These are phyloP conservation scores for Penicillium sp. DNA, from an alignment of 2,329 filamentous ascomycete species.

Conservation along the genomic window DNA sequence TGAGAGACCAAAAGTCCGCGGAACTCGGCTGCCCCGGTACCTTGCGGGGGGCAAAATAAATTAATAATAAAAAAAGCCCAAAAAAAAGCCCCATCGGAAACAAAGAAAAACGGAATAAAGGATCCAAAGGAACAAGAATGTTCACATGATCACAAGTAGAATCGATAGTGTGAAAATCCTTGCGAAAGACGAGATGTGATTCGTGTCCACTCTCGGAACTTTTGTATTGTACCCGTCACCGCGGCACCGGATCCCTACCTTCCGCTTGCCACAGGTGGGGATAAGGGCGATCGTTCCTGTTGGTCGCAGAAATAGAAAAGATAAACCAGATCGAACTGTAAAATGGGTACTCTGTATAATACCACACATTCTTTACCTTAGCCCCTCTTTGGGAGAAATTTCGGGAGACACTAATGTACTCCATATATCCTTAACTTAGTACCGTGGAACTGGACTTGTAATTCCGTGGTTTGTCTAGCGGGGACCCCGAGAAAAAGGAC, in stretches of 20 bases:
- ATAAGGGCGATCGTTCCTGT: conserved; percentile 22
- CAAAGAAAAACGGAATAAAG: conserved; percentile 1
- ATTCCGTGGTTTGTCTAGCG: conserved; percentile 14
- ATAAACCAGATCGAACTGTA: neutral
- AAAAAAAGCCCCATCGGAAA: neutral
- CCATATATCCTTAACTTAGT: conserved; percentile 11
- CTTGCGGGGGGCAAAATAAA: neutral
- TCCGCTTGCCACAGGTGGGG: conserved; percentile 30
- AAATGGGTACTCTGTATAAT: neutral
- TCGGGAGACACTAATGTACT: conserved; percentile 5
- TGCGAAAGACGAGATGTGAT: conserved; percentile 14
- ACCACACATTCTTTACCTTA: neutral
- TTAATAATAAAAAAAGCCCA: neutral
- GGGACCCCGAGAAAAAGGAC: neutral
- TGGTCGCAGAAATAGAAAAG: conserved; percentile 13
- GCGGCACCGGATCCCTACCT: conserved; percentile 37
- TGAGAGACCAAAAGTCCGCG: conserved; percentile 5
- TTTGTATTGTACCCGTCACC: conserved; percentile 34
- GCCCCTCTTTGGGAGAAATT: neutral
- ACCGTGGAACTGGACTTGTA: conserved; percentile 12
- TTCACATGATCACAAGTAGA: conserved; percentile 25
- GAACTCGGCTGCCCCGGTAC: neutral
- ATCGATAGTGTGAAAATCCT: conserved; percentile 26
- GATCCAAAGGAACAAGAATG: neutral
- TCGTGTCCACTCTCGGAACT: conserved; percentile 11